These are phyloP conservation scores for Venturia pyrina DNA, from an alignment of 2,329 filamentous ascomycete species.

Conservation along the genomic window DNA sequence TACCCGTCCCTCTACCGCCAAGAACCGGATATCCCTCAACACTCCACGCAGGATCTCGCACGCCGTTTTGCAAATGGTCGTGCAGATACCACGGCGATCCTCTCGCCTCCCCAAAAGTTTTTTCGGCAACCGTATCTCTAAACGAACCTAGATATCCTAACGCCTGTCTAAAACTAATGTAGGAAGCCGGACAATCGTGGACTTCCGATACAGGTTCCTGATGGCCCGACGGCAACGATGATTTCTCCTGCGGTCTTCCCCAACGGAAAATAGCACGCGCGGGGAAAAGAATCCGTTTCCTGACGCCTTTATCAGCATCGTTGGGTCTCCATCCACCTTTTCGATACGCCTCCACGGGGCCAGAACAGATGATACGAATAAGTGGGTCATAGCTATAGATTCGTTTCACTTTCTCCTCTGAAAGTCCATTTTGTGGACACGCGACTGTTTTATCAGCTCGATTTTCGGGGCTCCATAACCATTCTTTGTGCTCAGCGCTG, in stretches of 20 bases:
- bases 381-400: neutral
- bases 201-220: neutral
- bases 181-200: neutral
- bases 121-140: neutral
- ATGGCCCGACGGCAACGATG: neutral
- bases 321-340: neutral
- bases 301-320: neutral
- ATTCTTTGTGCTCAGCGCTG: neutral
- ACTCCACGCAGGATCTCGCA: neutral
- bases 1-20: neutral
- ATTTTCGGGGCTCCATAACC: neutral
- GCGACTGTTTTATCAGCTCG: neutral
- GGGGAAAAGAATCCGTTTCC: neutral
- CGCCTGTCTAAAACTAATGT: neutral
- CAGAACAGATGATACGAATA: slow-evolving; percentile 1
- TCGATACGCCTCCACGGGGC: neutral
- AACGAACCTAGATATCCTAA: neutral
- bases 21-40: neutral
- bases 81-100: neutral
- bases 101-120: neutral
- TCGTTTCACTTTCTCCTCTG: neutral
- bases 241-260: neutral
- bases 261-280: neutral
- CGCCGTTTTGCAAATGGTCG: neutral
- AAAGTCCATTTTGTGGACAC: neutral